phyloP scores from a whole-genome alignment of 306 rosid genomes.

The Amphicarpaea edgeworthii region DNA sequence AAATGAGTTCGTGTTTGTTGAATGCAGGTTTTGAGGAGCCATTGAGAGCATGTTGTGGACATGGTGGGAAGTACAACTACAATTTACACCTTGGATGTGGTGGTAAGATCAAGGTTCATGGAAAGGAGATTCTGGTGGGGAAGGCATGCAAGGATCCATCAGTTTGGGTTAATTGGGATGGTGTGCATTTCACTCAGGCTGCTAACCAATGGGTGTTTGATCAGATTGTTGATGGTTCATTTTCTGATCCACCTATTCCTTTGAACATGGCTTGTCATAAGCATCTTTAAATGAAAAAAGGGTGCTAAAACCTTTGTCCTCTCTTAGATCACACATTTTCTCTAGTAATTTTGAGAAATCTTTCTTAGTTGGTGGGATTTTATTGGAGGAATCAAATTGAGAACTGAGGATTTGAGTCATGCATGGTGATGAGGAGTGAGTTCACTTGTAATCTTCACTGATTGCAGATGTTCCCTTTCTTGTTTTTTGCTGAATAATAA shows the following conservation, averaged over 20 bases:
- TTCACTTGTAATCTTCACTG: slow-evolving; percentile 5
- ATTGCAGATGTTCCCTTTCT: background rate
- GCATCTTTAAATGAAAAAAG: slow-evolving; percentile 24
- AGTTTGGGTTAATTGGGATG: slow-evolving; percentile 75
- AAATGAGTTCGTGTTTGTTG: slow-evolving; percentile 9
- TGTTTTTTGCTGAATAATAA: background rate
- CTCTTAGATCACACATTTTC: background rate
- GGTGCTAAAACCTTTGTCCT: slow-evolving; percentile 9
- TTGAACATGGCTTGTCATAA: slow-evolving; percentile 66
- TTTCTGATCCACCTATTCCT: slow-evolving; percentile 79
- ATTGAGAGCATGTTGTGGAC: slow-evolving; percentile 83
- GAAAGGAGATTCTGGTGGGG: slow-evolving; percentile 59
- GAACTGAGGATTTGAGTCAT: slow-evolving; percentile 6
- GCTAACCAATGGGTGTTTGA: slow-evolving; percentile 79
- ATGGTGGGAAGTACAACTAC: slow-evolving; percentile 82
- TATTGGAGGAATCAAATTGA: slow-evolving; percentile 18
- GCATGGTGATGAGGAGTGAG: background rate
- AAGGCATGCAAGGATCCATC: slow-evolving; percentile 74
- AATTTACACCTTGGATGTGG: slow-evolving; percentile 69
- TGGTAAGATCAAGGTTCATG: slow-evolving; percentile 53
- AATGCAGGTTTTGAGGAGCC: slow-evolving; percentile 74
- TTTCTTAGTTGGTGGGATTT: slow-evolving; percentile 2
- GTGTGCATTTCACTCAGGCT: slow-evolving; percentile 76
- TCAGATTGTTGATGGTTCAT: slow-evolving; percentile 64
- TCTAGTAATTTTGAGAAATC: background rate